Percentiles rank a stretch among this genome's conserved stretches.
phyloP scores from a whole-genome alignment of 2,329 filamentous ascomycete genomes.

The Fusarium pseudoanthophilum region DNA sequence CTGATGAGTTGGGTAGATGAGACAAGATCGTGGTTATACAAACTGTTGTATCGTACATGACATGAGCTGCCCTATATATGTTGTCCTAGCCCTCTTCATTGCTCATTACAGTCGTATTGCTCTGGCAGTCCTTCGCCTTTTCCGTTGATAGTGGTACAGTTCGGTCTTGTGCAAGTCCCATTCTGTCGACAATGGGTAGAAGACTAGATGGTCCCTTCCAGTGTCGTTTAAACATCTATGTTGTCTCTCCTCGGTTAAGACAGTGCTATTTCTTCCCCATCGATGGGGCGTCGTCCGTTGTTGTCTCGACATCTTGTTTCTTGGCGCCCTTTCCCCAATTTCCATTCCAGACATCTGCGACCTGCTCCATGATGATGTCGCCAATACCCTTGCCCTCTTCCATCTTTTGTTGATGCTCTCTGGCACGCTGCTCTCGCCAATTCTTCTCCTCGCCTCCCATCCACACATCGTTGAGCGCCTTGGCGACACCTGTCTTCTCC shows the following conservation, averaged over 20 bases:
- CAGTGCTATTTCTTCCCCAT: slow-evolving; percentile 39
- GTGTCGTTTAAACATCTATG: background rate
- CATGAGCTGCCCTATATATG: slow-evolving; percentile 1
- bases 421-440: slow-evolving; percentile 64
- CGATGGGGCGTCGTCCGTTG: slow-evolving; percentile 17
- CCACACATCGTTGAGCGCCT: slow-evolving; percentile 62
- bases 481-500: slow-evolving; percentile 47
- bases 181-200: background rate
- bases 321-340: slow-evolving; percentile 48
- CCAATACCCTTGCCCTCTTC: slow-evolving; percentile 66
- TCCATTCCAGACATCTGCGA: slow-evolving; percentile 63
- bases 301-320: slow-evolving; percentile 43
- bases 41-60: slow-evolving; percentile 21
- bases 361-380: slow-evolving; percentile 66
- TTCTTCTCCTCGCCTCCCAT: slow-evolving; percentile 66
- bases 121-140: background rate
- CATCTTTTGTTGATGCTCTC: slow-evolving; percentile 63
- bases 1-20: background rate
- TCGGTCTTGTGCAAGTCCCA: slow-evolving; percentile 20
- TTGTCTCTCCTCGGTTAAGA: slow-evolving; percentile 38
- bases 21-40: slow-evolving; percentile 14
- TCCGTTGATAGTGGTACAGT: slow-evolving; percentile 30
- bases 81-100: slow-evolving; percentile 5
- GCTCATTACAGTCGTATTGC: background rate
- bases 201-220: background rate